Percentiles rank a stretch among this genome's conserved stretches.
Evolutionary conservation across 768 basidiomycete genomes (phyloP).

Genomic region (Suillus subaureus): DNA sequence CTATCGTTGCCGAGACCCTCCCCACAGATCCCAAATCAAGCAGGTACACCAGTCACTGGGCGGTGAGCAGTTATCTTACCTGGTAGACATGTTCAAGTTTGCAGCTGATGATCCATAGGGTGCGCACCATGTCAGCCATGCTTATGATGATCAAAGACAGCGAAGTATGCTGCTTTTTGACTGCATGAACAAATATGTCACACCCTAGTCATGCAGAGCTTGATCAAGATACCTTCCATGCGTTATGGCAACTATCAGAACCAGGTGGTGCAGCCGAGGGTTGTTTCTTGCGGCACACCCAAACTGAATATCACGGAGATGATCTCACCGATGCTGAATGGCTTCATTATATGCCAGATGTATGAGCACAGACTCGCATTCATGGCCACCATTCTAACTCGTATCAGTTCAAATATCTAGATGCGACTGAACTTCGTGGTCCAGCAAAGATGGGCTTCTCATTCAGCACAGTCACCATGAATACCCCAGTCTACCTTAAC

Average conservation of each 20-base stretch:
- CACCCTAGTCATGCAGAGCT: constrained; percentile 44
- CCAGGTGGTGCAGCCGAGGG: constrained; percentile 56
- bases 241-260: constrained; percentile 72
- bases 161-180: constrained; percentile 44
- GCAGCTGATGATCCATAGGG: constrained; percentile 47
- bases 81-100: not conserved
- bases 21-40: constrained; percentile 76
- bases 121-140: constrained; percentile 74
- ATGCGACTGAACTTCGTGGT: constrained; percentile 41
- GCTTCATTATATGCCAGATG: constrained; percentile 57
- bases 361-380: constrained; percentile 31
- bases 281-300: constrained; percentile 63
- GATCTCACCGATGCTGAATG: constrained; percentile 32
- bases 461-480: constrained; percentile 72
- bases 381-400: constrained; percentile 8
- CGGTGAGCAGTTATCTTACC: constrained; percentile 46
- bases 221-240: constrained; percentile 73
- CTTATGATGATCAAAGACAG: constrained; percentile 51
- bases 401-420: constrained; percentile 38
- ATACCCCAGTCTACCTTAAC: constrained; percentile 61
- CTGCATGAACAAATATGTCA: not conserved
- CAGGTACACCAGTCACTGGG: constrained; percentile 82
- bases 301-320: constrained; percentile 61
- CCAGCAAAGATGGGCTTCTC: constrained; percentile 50
- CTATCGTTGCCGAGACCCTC: constrained; percentile 69